phyloP scores from a whole-genome alignment of 2,329 filamentous ascomycete species.

The Xylariales sp. region DNA sequence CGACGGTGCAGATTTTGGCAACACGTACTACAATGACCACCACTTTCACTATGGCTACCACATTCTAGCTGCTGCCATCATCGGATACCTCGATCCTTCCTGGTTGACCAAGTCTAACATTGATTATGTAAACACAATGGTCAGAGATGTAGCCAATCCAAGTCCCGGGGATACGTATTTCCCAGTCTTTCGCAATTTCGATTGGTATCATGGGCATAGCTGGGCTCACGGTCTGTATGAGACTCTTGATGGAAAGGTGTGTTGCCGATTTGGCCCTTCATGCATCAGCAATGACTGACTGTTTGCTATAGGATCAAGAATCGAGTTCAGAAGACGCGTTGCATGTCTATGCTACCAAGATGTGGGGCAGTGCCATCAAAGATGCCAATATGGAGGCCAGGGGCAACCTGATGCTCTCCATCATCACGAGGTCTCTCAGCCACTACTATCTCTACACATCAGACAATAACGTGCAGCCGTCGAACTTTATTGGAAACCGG shows the following conservation, averaged over 20 bases:
- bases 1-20: conserved; percentile 77
- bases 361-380: conserved; percentile 82
- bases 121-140: conserved; percentile 76
- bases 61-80: conserved; percentile 78
- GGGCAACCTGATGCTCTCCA: conserved; percentile 77
- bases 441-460: conserved; percentile 77
- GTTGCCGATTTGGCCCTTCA: no score
- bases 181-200: conserved; percentile 78
- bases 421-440: conserved; percentile 68
- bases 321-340: conserved; percentile 88
- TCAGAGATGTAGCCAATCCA: conserved; percentile 79
- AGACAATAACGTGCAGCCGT: conserved; percentile 66
- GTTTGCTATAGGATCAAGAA: conserved; percentile 65
- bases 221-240: conserved; percentile 82
- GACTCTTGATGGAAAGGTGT: conserved; percentile 64
- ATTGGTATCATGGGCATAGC: conserved; percentile 92
- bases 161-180: conserved; percentile 66
- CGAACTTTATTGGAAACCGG: conserved; percentile 77
- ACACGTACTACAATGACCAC: conserved; percentile 76
- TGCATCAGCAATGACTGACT: no score
- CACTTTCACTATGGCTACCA: conserved; percentile 85
- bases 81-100: conserved; percentile 69
- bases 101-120: conserved; percentile 69
- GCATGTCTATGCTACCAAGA: conserved; percentile 81
- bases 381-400: conserved; percentile 73